phyloP scores from a whole-genome alignment of 805 yeast species.

The Ogataea sp. region DNA sequence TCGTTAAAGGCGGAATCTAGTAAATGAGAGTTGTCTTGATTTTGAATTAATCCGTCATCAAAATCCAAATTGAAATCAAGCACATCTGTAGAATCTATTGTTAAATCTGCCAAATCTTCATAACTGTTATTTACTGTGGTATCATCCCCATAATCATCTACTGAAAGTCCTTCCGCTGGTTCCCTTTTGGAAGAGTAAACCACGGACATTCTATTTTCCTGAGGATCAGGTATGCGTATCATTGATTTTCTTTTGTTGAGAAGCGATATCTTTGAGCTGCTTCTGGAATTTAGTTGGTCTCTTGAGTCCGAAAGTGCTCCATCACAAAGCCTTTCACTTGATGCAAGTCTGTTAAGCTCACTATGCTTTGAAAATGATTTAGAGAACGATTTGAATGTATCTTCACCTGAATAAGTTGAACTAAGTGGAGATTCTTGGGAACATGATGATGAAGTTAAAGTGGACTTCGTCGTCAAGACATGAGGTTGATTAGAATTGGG shows the following conservation, averaged over 20 bases:
- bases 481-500: too few species aligned
- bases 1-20: constrained; percentile 4
- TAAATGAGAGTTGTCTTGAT: constrained; percentile 1
- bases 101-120: neutral
- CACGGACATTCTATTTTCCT: neutral
- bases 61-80: constrained; percentile 1
- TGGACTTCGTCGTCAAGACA: too few species aligned
- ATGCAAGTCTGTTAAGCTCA: neutral
- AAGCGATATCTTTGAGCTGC: neutral
- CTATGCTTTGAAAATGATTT: neutral
- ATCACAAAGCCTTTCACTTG: neutral
- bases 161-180: neutral
- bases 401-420: neutral
- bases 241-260: neutral
- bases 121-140: neutral
- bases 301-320: too few species aligned
- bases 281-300: neutral
- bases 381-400: neutral
- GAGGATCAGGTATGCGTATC: neutral
- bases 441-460: neutral
- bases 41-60: neutral
- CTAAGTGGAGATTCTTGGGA: too few species aligned
- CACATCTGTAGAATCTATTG: neutral
- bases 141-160: neutral
- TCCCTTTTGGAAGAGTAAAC: neutral